Evolutionary conservation across 1,284 basidiomycete genomes (phyloP), one percentile per base, ranked within the genome.

Genomic region (Malassezia japonica): DNA sequence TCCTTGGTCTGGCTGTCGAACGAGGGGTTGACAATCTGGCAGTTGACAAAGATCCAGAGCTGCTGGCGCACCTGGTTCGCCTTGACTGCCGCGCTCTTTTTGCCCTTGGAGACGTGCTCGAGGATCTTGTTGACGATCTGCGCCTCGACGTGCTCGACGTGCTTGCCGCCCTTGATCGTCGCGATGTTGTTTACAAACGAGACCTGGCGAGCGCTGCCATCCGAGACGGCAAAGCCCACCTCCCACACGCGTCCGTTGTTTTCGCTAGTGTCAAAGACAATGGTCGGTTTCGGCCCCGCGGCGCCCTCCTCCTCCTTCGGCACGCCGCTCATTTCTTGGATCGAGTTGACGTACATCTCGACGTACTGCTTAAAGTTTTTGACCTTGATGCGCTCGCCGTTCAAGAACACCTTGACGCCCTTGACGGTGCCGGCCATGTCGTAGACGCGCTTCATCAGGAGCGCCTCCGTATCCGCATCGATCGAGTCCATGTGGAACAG

Each of bases 1-100:
- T 99, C 94, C 77, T 99, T 99, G 40, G 94, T 98, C 76, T 99
- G 94, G 77, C 89, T 91, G 79, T 99, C 92, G 75, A 99, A 99
- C 1, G 91, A 88, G 8, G 94, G 92, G 72, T 99, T 99, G 76
- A 95, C 91, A 59, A 98, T 86, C 58, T 95, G 79, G 20, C 87
- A 83, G 69, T 98, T 98, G 73, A 99, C 85, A 70, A 98, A 99
- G 55, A 99, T 81, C 89, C 89, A 94, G 81, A 98, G 89, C 72
- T 99, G 91, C 71, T 86, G 91, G 78, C 88, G 92, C 76, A 98
- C 84, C 75, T 95, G 89, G 54, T 83, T 81, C 10, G 87, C 80
- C 75, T 96, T 96, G 67, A 98, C 85, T 1, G 85, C 80, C 8
- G 89, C 87, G 2, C 79, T 87, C 55, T 74, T 70, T 77, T 94